A percentile compares a stretch with the other conserved stretches of the same genome.
phyloP scores from a whole-genome alignment of 768 basidiomycete genomes.

The Naganishia randhawae region DNA sequence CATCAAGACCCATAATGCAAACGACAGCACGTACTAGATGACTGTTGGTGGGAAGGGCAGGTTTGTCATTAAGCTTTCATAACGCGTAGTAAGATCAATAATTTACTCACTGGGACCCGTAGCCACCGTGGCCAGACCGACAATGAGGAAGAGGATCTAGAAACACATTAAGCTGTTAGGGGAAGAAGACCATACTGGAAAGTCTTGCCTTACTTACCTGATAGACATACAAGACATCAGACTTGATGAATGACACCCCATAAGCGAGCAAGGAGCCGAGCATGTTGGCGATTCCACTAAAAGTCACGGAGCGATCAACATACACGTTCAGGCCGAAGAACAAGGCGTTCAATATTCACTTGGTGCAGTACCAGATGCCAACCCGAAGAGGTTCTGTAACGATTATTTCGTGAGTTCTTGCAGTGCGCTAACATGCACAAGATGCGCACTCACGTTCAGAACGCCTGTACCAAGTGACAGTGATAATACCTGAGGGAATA shows the following conservation, averaged over 20 bases:
- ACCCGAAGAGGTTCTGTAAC: constrained; percentile 52
- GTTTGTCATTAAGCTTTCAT: no score
- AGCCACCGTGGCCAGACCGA: constrained; percentile 53
- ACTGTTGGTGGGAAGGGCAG: constrained; percentile 3
- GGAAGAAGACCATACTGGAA: no score
- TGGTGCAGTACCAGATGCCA: constrained; percentile 55
- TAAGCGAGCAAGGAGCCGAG: constrained; percentile 55
- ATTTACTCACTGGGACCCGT: constrained; percentile 46
- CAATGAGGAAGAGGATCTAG: constrained; percentile 54
- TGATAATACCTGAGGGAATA: constrained; percentile 23
- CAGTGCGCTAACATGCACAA: neutral
- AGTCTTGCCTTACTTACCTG: constrained; percentile 42
- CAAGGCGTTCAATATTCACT: constrained; percentile 26
- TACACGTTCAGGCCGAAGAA: no score
- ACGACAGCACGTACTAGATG: constrained; percentile 7
- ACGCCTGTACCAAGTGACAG: constrained; percentile 38
- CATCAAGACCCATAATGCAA: neutral
- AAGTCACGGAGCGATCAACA: neutral
- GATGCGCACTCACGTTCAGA: constrained; percentile 4
- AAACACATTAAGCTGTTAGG: neutral
- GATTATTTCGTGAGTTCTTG: neutral
- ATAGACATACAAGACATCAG: constrained; percentile 51
- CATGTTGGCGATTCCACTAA: constrained; percentile 52
- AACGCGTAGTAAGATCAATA: no score
- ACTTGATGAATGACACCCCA: constrained; percentile 53